Base-by-base conservation (phyloP, 2,329 filamentous ascomycete genomes). In the Orbilia oligospora region DNA sequence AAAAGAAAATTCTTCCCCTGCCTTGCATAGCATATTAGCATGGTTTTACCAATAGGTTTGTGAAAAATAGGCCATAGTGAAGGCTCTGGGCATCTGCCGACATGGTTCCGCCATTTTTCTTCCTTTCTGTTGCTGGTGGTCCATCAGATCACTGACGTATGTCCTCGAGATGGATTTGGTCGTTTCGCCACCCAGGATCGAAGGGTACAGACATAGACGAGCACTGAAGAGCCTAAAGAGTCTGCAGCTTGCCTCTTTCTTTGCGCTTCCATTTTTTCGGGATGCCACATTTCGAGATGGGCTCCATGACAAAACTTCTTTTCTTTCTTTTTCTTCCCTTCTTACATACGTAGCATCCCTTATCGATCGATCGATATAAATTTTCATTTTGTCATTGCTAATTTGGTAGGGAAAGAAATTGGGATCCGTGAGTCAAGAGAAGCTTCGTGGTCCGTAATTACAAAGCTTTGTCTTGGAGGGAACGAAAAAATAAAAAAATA, bases 341-440 rank as follows among this genome's bases (percentile, higher is more conserved):
- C 38, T 33, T 6, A n/a, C n/a, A n/a, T n/a, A n/a, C n/a, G n/a
- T n/a, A 38, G 30, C 30, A 38, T 58, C 24, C 44, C 73, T 77
- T 71, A 71, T 77, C 67, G 73, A 77, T 77, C 71, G 67, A 71
- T 77, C 67, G 73, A 77, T 77, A 71, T 48, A 58, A 20, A 16
- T 41, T 41, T 24, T 51, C 24, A 4, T 20, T 30, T 56, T 46
- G 16, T 27, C 16, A 44, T 56, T 69, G 48, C 70, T 73, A 67
- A 67, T 73, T 61, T 66, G 49, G 55, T 38, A n/a, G 33, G 24
- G 27, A 51, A 41, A 33, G 16, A 44, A 24, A 33, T 53, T 51
- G 55, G 67, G 70, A 71, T 55, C 61, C 38, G n/a, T 63, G 55
- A 63, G 67, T 71, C 67, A 71, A 71, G 55, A 41, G 46, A 51